Conservation (phyloP, 129 eudicot genomes). For the Heracleum sosnowskyi region DNA sequence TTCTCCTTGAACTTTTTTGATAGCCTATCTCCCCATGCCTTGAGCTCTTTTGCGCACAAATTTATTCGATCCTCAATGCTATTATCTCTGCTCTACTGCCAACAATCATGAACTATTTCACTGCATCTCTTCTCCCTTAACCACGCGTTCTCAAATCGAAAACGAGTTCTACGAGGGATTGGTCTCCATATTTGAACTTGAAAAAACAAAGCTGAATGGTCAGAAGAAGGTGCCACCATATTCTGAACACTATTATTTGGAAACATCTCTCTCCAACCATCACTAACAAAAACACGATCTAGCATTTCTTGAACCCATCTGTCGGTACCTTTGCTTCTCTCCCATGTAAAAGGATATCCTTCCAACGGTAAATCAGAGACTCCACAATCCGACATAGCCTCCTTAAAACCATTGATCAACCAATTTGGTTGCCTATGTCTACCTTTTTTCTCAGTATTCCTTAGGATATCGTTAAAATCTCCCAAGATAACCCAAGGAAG, state of each 20-base stretch:
- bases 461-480: background rate
- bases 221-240: background rate
- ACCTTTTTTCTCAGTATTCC: background rate
- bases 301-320: background rate
- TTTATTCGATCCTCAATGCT: no score
- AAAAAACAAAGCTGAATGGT: background rate
- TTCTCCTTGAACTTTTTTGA: background rate
- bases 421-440: background rate
- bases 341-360: background rate
- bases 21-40: background rate
- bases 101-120: no score
- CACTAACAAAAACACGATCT: background rate
- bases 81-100: no score
- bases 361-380: background rate
- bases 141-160: no score
- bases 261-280: background rate
- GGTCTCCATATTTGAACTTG: background rate
- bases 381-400: background rate
- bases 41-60: background rate
- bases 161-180: no score
- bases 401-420: background rate
- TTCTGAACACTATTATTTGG: background rate
- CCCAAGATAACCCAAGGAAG: background rate
- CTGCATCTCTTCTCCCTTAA: no score
- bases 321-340: background rate